Percentiles rank a stretch among this genome's conserved stretches.
phyloP scores from a whole-genome alignment of 2,329 filamentous ascomycete genomes.

The Fusarium begoniae region DNA sequence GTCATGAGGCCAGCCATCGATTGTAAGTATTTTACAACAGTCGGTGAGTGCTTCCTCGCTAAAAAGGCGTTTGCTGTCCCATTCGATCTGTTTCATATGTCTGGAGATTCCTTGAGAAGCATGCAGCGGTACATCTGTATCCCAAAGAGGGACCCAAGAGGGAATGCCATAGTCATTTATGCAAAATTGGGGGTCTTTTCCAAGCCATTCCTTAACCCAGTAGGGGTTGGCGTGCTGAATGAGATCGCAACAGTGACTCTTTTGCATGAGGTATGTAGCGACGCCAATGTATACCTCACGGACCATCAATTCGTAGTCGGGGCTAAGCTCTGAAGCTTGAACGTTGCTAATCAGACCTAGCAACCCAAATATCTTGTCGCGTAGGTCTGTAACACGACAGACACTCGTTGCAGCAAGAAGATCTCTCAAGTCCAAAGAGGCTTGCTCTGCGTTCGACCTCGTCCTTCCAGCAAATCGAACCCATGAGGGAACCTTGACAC shows the following conservation, averaged over 20 bases:
- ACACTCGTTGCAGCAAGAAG: background rate
- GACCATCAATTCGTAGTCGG: background rate
- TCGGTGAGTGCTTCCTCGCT: fast-evolving
- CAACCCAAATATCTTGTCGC: background rate
- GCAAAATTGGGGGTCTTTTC: fast-evolving
- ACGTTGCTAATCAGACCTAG: background rate
- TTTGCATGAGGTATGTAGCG: fast-evolving
- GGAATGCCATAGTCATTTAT: fast-evolving
- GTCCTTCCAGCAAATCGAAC: background rate
- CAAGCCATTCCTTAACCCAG: fast-evolving
- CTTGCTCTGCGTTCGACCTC: fast-evolving
- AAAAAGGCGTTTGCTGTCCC: background rate
- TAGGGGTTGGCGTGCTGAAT: background rate
- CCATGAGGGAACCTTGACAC: background rate
- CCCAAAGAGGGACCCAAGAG: background rate
- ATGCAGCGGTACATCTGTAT: background rate
- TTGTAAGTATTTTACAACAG: fast-evolving
- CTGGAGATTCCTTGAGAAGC: fast-evolving
- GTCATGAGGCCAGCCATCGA: background rate
- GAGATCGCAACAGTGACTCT: background rate
- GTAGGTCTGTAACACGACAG: background rate
- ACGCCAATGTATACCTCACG: background rate
- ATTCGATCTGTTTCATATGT: fast-evolving
- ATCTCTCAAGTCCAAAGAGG: fast-evolving
- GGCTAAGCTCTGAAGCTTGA: fast-evolving